Evolutionary conservation across 192 early-diverging fungal genomes (phyloP).

Genomic region (Coemansia sp.): DNA sequence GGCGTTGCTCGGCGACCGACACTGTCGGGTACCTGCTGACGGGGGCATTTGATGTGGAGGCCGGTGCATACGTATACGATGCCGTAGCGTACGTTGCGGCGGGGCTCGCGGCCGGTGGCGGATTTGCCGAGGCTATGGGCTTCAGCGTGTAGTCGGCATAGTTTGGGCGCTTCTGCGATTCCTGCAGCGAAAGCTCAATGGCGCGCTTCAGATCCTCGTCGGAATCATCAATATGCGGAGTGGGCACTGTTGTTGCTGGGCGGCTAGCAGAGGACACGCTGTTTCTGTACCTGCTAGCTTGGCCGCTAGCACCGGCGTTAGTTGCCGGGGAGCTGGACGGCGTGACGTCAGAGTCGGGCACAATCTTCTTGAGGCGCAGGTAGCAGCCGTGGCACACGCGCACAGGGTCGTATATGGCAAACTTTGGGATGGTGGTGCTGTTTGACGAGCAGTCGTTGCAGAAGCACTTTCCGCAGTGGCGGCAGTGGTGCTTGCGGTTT

Average conservation of each 20-base stretch:
- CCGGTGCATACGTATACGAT: too few relatives aligned
- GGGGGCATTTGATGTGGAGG: slow-evolving; percentile 3
- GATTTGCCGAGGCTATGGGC: not conserved
- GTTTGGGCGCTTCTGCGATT: slow-evolving; percentile 47
- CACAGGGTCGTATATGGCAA: slow-evolving; percentile 85
- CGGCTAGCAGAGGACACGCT: not conserved
- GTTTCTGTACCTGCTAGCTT: not conserved
- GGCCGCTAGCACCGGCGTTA: slow-evolving; percentile 1
- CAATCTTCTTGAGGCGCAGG: slow-evolving; percentile 64
- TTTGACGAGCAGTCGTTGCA: slow-evolving; percentile 94
- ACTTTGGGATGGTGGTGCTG: slow-evolving; percentile 72
- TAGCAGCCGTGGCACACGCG: slow-evolving; percentile 96
- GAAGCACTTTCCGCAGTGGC: slow-evolving; percentile 93
- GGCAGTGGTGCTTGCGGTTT: slow-evolving; percentile 98
- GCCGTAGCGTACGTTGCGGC: not conserved
- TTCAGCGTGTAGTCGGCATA: slow-evolving; percentile 38
- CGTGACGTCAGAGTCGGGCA: slow-evolving; percentile 20
- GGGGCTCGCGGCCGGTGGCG: not conserved
- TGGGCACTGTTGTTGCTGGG: slow-evolving; percentile 4
- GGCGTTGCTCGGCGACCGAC: slow-evolving; percentile 23
- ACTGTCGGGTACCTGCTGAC: slow-evolving; percentile 12
- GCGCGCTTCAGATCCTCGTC: slow-evolving; percentile 91
- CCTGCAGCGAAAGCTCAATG: slow-evolving; percentile 86
- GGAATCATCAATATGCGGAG: slow-evolving; percentile 54
- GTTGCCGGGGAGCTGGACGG: slow-evolving; percentile 1